Percentiles rank a stretch among this genome's conserved stretches.
These are phyloP conservation scores for Fusarium veterinarium DNA, from an alignment of 2,329 filamentous ascomycete genomes.

Conservation along the genomic window DNA sequence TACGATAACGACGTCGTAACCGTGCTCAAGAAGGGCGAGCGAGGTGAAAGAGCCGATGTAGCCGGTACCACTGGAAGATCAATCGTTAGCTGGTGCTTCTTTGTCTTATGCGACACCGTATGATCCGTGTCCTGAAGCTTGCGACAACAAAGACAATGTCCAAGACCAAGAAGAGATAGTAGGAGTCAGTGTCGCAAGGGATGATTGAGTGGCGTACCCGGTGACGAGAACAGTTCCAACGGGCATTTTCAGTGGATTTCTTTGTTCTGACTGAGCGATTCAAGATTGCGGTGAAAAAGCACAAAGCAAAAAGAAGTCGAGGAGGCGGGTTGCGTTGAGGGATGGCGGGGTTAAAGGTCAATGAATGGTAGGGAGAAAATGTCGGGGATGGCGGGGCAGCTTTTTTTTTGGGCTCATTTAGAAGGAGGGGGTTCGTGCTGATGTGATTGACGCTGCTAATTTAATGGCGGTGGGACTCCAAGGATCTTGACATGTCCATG, in stretches of 20 bases:
- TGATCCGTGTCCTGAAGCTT: constrained; percentile 12
- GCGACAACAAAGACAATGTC: constrained; percentile 27
- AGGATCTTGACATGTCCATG: not conserved
- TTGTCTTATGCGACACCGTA: constrained; percentile 21
- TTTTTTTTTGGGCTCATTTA: constrained; percentile 8
- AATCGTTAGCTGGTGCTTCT: constrained; percentile 36
- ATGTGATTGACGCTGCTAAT: constrained; percentile 27
- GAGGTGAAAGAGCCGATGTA: constrained; percentile 99
- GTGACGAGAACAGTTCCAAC: constrained; percentile 91
- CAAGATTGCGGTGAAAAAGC: constrained; percentile 35
- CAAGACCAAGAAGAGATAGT: constrained; percentile 3
- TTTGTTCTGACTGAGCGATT: constrained; percentile 38
- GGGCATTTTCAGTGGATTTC: constrained; percentile 67
- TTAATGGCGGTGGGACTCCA: constrained; percentile 14
- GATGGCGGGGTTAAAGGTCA: constrained; percentile 31
- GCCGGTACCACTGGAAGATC: constrained; percentile 81
- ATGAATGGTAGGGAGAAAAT: constrained; percentile 5
- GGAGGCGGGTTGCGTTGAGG: constrained; percentile 25
- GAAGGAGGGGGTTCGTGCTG: constrained; percentile 16
- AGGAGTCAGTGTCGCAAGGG: constrained; percentile 30
- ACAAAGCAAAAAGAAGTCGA: constrained; percentile 19
- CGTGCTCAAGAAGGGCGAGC: constrained; percentile 90
- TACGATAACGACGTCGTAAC: constrained; percentile 95
- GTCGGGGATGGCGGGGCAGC: constrained; percentile 36
- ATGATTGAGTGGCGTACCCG: constrained; percentile 68